Evolutionary conservation across 1,284 basidiomycete species (phyloP).

Genomic region (Leccinum angustisporum): DNA sequence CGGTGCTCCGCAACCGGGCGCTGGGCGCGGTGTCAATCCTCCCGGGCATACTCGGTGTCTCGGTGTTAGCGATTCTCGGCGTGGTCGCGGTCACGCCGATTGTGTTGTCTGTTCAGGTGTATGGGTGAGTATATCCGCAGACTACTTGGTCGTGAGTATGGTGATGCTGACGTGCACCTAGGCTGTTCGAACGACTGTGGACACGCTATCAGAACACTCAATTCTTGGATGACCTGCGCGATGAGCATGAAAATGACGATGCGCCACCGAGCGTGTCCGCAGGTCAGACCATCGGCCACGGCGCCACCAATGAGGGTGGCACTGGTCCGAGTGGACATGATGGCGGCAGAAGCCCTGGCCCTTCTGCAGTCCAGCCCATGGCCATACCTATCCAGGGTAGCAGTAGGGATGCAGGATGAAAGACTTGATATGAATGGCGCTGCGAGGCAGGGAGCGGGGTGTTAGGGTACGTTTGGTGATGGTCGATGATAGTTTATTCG

Average conservation of each 20-base stretch:
- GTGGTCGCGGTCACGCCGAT: slow-evolving; percentile 7
- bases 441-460: not conserved
- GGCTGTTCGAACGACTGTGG: slow-evolving; percentile 2
- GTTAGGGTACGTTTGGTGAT: not conserved
- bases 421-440: not conserved
- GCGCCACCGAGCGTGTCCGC: not conserved
- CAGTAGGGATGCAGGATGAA: not conserved
- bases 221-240: slow-evolving; percentile 5
- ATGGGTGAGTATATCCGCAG: slow-evolving; percentile 16
- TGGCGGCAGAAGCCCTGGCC: not conserved
- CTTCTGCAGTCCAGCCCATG: not conserved
- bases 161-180: slow-evolving; percentile 12
- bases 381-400: not conserved
- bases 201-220: slow-evolving; percentile 7
- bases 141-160: too few relatives aligned
- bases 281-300: not conserved
- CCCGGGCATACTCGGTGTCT: slow-evolving; percentile 19
- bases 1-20: slow-evolving; percentile 3
- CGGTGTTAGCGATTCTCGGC: slow-evolving; percentile 14
- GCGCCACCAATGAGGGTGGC: not conserved
- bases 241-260: not conserved
- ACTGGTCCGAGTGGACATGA: not conserved
- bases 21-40: slow-evolving; percentile 4
- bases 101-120: slow-evolving; percentile 9
- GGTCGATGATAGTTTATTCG: not conserved